phyloP scores from a whole-genome alignment of 805 yeast species.

The Wickerhamomyces alni region DNA sequence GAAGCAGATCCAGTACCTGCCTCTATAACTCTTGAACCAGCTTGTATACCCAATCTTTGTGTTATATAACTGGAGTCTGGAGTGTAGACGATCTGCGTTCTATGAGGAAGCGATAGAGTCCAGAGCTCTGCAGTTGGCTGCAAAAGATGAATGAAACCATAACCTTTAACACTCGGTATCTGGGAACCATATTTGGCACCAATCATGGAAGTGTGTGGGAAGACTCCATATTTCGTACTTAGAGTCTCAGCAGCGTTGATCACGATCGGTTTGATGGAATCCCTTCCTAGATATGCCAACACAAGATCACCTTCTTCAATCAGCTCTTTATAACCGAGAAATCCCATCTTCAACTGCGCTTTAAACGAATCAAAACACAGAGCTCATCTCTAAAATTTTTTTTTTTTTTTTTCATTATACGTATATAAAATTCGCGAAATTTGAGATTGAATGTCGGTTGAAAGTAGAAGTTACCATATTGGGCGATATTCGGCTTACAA shows the following conservation, averaged over 20 bases:
- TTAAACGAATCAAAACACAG: background rate
- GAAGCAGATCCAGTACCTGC: constrained; percentile 99
- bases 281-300: constrained; percentile 79
- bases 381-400: background rate
- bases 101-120: constrained; percentile 93
- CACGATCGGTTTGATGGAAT: constrained; percentile 66
- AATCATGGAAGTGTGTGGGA: constrained; percentile 79
- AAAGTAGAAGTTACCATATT: no score
- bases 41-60: constrained; percentile 68
- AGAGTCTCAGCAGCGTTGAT: constrained; percentile 54
- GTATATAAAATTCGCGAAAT: no score
- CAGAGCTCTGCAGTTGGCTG: constrained; percentile 95
- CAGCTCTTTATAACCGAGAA: constrained; percentile 53
- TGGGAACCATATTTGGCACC: constrained; percentile 83
- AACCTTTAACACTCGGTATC: constrained; percentile 65
- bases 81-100: constrained; percentile 96
- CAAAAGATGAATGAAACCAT: constrained; percentile 80
- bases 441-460: no score
- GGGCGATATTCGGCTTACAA: no score
- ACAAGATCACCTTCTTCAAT: constrained; percentile 86
- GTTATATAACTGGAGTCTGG: constrained; percentile 91
- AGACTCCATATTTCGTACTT: constrained; percentile 86
- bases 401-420: no score
- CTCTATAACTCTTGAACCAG: constrained; percentile 80
- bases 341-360: constrained; percentile 6